phyloP scores from a whole-genome alignment of 805 yeast species.

The Saccharomycopsis oosterbeekiorum region DNA sequence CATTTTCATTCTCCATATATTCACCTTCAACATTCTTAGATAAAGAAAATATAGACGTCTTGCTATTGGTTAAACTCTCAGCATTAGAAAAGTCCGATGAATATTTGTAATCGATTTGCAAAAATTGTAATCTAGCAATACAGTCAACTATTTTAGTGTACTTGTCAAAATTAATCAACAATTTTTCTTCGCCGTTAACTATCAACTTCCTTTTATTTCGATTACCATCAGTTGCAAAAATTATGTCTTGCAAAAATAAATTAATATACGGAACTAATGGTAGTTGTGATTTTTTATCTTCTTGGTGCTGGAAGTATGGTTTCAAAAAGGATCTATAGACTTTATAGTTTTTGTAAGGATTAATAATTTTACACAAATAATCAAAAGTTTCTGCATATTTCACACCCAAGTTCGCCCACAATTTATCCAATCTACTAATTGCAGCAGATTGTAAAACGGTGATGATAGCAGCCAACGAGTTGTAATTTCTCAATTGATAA shows the following conservation, averaged over 20 bases:
- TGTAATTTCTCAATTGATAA: conserved; percentile 63
- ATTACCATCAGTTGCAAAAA: conserved; percentile 78
- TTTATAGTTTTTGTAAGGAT: conserved; percentile 64
- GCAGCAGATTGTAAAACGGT: conserved; percentile 68
- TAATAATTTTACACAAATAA: conserved; percentile 56
- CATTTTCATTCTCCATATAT: conserved; percentile 20
- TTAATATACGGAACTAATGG: conserved; percentile 74
- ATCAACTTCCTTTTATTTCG: conserved; percentile 42
- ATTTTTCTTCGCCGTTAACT: conserved; percentile 40
- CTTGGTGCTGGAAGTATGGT: conserved; percentile 42
- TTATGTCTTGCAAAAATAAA: conserved; percentile 66
- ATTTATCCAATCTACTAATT: conserved; percentile 46
- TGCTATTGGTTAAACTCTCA: conserved; percentile 1
- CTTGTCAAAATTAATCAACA: conserved; percentile 62
- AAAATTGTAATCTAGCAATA: conserved; percentile 54
- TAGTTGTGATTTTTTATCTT: conserved; percentile 28
- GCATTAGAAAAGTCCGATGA: conserved; percentile 20
- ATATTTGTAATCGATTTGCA: conserved; percentile 48
- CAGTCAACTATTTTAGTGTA: conserved; percentile 57
- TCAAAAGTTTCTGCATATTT: conserved; percentile 55
- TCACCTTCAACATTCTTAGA: conserved; percentile 7
- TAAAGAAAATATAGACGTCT: conserved; percentile 17
- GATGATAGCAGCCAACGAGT: conserved; percentile 70
- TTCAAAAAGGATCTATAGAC: conserved; percentile 57
- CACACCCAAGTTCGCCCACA: conserved; percentile 50